Evolutionary conservation across 2,329 filamentous ascomycete species (phyloP), one percentile per base, ranked within the genome.

Genomic region (Fragosphaeria purpurea): DNA sequence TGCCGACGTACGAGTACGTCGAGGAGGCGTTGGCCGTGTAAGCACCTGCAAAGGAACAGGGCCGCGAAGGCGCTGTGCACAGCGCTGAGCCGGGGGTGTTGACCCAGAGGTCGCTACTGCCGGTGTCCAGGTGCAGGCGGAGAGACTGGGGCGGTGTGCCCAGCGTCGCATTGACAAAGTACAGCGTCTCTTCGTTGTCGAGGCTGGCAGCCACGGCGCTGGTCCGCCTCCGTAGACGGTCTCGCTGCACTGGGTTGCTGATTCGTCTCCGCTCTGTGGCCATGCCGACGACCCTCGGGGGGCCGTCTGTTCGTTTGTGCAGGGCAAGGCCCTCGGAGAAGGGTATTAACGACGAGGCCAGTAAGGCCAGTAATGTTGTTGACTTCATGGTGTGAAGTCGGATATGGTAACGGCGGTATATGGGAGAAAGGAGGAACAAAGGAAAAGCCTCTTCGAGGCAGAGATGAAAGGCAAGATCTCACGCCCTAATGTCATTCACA

Each of bases 1-100:
- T 82, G 55, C 81, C 82, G 50, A 95, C 66, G 62, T 83, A 88
- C 37, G 74, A 61, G 65, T 90, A 91, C 2, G 88, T 86, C 2
- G 85, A 88, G 0, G 88, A 95, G 1, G 72, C 66, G 62, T 86
- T 84, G 41, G 85, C 76, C 42, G 68, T 64, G 65, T 89, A 95
- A 1, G 80, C 80, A 11, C 86, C 87, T 1, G 79, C 76, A 13
- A 66, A 67, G 6, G 65, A 60, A 61, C 88, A 93, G 1, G 75
- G 74, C 11, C 72, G 61, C 1, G 64, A 63, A 1, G 62, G 59
- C 5, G 64, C 60, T 7, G 62, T 60, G 62, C 88, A 94, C 12
- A 86, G 65, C 1, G 60, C 52, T 1, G 86, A 90, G 46, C 64
- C 65, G 4, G 73, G 68, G 2, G 80, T 76, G 61, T 94, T 93